Conservation (phyloP, 768 basidiomycete genomes). For the Boletus rubropictus region DNA sequence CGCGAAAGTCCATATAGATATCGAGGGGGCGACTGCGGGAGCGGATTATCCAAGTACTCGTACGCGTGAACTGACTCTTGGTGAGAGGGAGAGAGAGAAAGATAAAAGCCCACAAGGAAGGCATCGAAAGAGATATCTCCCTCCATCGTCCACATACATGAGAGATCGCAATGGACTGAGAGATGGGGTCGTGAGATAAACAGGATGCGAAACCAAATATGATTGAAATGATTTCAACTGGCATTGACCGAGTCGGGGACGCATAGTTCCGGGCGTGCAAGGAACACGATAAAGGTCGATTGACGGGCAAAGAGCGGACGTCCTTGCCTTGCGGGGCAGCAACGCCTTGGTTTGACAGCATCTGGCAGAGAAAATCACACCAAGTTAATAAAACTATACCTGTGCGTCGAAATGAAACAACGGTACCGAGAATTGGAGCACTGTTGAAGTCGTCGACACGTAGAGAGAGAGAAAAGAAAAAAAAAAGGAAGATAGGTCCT, state of each 20-base stretch:
- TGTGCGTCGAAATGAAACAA: neutral
- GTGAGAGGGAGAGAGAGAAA: conserved; percentile 40
- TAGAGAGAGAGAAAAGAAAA: neutral
- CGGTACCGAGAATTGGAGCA: neutral
- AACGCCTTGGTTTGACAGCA: conserved; percentile 8
- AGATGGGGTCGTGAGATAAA: conserved; percentile 23
- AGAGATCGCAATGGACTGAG: conserved; percentile 34
- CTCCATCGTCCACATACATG: conserved; percentile 51
- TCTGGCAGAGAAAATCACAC: conserved; percentile 2
- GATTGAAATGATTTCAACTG: conserved; percentile 33
- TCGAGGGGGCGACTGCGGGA: conserved; percentile 44
- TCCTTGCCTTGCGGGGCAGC: neutral
- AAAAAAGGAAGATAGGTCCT: neutral
- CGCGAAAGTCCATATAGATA: conserved; percentile 53
- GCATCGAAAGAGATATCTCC: conserved; percentile 39
- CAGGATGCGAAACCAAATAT: conserved; percentile 33
- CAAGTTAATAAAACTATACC: neutral
- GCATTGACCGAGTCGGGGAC: conserved; percentile 17
- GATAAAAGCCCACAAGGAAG: conserved; percentile 49
- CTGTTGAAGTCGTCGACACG: neutral
- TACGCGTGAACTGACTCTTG: conserved; percentile 33
- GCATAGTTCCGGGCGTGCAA: neutral
- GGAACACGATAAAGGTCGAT: neutral
- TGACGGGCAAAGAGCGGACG: neutral
- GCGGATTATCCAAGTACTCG: conserved; percentile 37